These are phyloP conservation scores for Vicia faba DNA, from an alignment of 306 rosid species.

Conservation along the genomic window DNA sequence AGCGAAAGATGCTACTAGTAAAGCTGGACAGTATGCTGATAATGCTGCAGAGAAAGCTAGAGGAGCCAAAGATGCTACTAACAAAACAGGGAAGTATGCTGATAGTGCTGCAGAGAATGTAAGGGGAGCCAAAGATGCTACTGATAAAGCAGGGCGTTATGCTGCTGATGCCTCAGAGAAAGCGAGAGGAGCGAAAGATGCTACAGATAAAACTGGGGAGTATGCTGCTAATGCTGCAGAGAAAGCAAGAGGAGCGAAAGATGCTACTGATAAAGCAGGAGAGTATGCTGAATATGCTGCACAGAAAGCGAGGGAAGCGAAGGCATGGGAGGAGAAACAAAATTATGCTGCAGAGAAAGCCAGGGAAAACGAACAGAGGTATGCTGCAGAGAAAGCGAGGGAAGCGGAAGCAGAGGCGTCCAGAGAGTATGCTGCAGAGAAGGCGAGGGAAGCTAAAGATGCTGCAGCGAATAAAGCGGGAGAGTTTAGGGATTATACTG, in stretches of 20 bases:
- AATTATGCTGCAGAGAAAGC: constrained; percentile 33
- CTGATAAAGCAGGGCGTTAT: constrained; percentile 27
- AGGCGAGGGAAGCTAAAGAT: constrained; percentile 40
- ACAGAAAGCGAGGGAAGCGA: constrained; percentile 28
- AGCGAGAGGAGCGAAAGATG: constrained; percentile 36
- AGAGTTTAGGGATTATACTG: constrained; percentile 44
- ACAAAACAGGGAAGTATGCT: no score
- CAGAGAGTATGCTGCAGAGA: constrained; percentile 7
- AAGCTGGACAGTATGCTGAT: constrained; percentile 31
- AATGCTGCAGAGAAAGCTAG: neutral
- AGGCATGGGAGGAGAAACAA: constrained; percentile 10
- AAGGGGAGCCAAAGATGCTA: no score
- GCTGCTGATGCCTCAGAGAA: constrained; percentile 1
- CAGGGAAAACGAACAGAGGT: neutral
- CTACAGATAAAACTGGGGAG: constrained; percentile 28
- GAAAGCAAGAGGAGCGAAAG: constrained; percentile 37
- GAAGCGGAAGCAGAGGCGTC: constrained; percentile 39
- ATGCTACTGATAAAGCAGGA: constrained; percentile 9
- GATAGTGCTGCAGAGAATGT: no score
- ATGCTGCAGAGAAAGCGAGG: constrained; percentile 31
- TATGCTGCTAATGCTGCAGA: neutral
- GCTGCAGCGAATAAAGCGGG: constrained; percentile 11
- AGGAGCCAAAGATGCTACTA: constrained; percentile 26
- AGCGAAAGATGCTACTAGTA: constrained; percentile 29
- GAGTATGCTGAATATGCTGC: constrained; percentile 16